Conservation (phyloP, 306 rosid genomes). For the Erythrophleum fordii region DNA sequence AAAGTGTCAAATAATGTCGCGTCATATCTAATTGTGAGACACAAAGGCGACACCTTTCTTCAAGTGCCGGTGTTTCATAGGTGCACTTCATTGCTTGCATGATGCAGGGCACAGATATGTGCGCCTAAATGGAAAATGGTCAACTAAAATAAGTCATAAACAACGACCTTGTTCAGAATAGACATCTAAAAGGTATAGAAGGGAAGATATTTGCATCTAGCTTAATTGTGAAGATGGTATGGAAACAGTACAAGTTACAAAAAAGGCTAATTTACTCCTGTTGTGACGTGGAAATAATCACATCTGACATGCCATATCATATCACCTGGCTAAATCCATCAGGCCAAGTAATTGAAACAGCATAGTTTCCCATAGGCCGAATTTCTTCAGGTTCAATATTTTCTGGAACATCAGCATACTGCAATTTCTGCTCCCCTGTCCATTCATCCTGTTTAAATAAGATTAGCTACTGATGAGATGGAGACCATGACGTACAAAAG, state of each 20-base stretch:
- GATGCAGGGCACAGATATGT: not conserved
- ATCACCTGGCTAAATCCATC: constrained; percentile 93
- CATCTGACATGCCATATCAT: constrained; percentile 2
- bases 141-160: not conserved
- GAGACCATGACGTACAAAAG: constrained; percentile 15
- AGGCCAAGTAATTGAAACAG: constrained; percentile 92
- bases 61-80: not conserved
- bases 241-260: not conserved
- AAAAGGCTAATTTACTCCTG: not conserved
- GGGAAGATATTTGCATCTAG: not conserved
- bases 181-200: not conserved
- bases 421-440: constrained; percentile 95
- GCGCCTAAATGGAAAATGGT: not conserved
- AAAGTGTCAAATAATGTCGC: not conserved
- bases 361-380: constrained; percentile 95
- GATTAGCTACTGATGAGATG: constrained; percentile 35
- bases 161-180: not conserved
- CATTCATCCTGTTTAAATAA: constrained; percentile 81
- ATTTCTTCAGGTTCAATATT: constrained; percentile 94
- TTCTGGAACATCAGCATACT: constrained; percentile 76
- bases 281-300: not conserved
- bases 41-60: not conserved
- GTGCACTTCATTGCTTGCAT: not conserved
- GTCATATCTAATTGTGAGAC: not conserved
- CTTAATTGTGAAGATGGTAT: not conserved